Percentiles rank a stretch among this genome's conserved stretches.
Evolutionary conservation across 2,329 filamentous ascomycete species (phyloP).

Genomic region (Neonectria faginata): DNA sequence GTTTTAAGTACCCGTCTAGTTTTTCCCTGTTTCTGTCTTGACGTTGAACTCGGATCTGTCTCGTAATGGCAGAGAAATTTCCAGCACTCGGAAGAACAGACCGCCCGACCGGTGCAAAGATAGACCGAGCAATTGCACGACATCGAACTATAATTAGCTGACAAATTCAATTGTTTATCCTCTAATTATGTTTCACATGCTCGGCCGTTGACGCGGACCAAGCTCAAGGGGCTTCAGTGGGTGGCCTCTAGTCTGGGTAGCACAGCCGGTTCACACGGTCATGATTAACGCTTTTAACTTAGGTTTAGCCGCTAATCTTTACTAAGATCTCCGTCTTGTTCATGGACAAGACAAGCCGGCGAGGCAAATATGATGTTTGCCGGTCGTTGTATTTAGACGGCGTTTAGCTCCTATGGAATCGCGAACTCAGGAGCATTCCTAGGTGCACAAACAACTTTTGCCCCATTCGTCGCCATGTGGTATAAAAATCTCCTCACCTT

Average conservation of each 20-base stretch:
- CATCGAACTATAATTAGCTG: not conserved
- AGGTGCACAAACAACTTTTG: too few relatives aligned
- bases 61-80: too few relatives aligned
- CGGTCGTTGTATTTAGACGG: not conserved
- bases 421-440: too few relatives aligned
- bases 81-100: too few relatives aligned
- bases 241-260: not conserved
- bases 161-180: not conserved
- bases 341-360: not conserved
- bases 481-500: not conserved
- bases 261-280: not conserved
- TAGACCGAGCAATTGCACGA: not conserved
- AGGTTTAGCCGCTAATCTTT: not conserved
- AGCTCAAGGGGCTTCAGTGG: not conserved
- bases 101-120: not conserved
- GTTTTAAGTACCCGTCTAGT: too few relatives aligned
- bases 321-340: not conserved
- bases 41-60: too few relatives aligned
- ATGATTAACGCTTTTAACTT: not conserved
- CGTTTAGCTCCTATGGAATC: not conserved
- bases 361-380: not conserved
- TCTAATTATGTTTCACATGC: too few relatives aligned
- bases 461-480: not conserved
- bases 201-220: not conserved
- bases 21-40: too few relatives aligned